Conservation (phyloP, 768 basidiomycete species). For the Phylloporus sp. region DNA sequence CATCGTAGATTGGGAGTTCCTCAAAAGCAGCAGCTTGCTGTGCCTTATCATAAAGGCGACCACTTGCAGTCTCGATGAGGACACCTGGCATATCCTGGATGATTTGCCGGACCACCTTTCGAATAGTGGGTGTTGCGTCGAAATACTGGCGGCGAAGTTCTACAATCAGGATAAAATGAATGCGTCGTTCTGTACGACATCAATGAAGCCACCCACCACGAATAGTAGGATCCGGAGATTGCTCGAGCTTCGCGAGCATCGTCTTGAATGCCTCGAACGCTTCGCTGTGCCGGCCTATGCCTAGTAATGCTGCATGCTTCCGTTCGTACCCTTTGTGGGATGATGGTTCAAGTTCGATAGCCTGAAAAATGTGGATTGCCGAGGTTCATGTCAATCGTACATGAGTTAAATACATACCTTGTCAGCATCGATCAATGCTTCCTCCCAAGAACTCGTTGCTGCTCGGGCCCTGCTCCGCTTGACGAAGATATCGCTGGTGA, state of each 20-base stretch:
- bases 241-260: background rate
- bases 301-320: background rate
- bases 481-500: background rate
- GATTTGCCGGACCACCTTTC: too few relatives aligned
- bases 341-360: background rate
- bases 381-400: too few relatives aligned
- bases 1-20: background rate
- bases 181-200: background rate
- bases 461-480: background rate
- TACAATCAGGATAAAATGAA: background rate
- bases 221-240: background rate
- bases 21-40: background rate
- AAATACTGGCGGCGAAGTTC: background rate
- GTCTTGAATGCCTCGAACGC: background rate
- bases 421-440: slow-evolving; percentile 1
- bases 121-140: too few relatives aligned
- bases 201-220: background rate
- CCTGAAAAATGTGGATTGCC: background rate
- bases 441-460: background rate
- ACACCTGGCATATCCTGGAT: background rate
- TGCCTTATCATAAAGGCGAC: background rate
- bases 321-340: background rate
- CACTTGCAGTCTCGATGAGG: background rate
- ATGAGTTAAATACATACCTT: background rate
- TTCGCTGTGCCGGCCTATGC: background rate